A percentile compares a stretch with the other conserved stretches of the same genome.
phyloP scores from a whole-genome alignment of 2,329 filamentous ascomycete species.

The Catunica adiposa region DNA sequence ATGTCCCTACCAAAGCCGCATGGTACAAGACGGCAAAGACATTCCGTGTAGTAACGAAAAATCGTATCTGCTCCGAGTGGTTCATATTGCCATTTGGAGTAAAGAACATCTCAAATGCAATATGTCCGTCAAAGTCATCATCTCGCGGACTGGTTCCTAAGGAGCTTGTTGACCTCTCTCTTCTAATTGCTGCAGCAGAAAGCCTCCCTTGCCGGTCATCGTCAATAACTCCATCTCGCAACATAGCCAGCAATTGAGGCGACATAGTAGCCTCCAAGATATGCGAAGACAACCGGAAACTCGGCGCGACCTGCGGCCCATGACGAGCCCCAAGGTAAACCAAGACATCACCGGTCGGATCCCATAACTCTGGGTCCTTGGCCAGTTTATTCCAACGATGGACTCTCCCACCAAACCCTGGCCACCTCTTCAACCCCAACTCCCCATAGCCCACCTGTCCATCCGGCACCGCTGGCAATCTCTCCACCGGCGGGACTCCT shows the following conservation, averaged over 20 bases:
- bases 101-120: constrained; percentile 48
- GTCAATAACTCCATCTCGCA: constrained; percentile 36
- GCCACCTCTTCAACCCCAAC: constrained; percentile 33
- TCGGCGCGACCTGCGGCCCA: constrained; percentile 30
- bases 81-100: constrained; percentile 35
- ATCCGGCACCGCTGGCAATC: constrained; percentile 22
- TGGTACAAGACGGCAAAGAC: constrained; percentile 49
- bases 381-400: constrained; percentile 38
- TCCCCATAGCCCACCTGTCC: background rate
- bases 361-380: constrained; percentile 45
- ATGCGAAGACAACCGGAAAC: constrained; percentile 41
- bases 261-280: constrained; percentile 42
- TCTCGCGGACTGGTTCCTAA: constrained; percentile 31
- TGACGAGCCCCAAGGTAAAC: constrained; percentile 36
- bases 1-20: constrained; percentile 47
- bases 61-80: constrained; percentile 32
- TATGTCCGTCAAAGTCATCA: constrained; percentile 34
- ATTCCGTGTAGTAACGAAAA: constrained; percentile 52
- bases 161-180: background rate
- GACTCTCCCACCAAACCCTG: constrained; percentile 31
- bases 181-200: constrained; percentile 23
- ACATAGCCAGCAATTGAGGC: constrained; percentile 33
- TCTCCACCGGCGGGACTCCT: constrained; percentile 26
- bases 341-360: constrained; percentile 42
- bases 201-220: constrained; percentile 28